These are phyloP conservation scores for Lathyrus aphaca DNA, from an alignment of 306 rosid genomes.

Conservation along the genomic window DNA sequence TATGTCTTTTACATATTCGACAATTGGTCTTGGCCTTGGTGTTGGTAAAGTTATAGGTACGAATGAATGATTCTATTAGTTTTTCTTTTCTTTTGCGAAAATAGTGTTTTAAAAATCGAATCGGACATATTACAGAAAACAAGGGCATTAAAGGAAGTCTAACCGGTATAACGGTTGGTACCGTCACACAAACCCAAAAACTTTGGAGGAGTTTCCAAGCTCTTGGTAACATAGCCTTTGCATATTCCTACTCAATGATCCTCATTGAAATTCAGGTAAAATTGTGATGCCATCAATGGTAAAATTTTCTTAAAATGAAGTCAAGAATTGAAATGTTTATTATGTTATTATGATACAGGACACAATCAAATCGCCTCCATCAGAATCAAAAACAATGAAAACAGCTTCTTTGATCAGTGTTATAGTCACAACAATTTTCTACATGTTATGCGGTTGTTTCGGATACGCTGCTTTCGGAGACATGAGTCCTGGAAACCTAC, in stretches of 20 bases:
- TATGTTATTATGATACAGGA: constrained; percentile 42
- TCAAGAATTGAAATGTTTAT: neutral
- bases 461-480: constrained; percentile 56
- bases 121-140: constrained; percentile 30
- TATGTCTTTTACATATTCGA: constrained; percentile 53
- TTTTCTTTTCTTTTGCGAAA: neutral
- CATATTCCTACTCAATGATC: constrained; percentile 54
- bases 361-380: constrained; percentile 48
- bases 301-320: neutral
- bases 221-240: constrained; percentile 54
- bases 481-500: constrained; percentile 45
- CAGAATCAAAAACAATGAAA: too few relatives aligned
- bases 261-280: constrained; percentile 55
- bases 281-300: neutral
- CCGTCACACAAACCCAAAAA: constrained; percentile 39
- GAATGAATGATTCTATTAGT: neutral
- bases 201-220: constrained; percentile 51
- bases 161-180: constrained; percentile 42
- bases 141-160: constrained; percentile 39
- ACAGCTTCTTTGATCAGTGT: too few relatives aligned
- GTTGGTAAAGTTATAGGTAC: constrained; percentile 46
- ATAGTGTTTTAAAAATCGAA: neutral
- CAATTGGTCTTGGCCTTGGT: constrained; percentile 51
- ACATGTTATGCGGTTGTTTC: constrained; percentile 44
- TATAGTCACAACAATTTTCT: too few relatives aligned